Percentiles rank a stretch among this genome's conserved stretches.
Conservation (phyloP, 257 asterid genomes). For the Ocimum tenuiflorum region DNA sequence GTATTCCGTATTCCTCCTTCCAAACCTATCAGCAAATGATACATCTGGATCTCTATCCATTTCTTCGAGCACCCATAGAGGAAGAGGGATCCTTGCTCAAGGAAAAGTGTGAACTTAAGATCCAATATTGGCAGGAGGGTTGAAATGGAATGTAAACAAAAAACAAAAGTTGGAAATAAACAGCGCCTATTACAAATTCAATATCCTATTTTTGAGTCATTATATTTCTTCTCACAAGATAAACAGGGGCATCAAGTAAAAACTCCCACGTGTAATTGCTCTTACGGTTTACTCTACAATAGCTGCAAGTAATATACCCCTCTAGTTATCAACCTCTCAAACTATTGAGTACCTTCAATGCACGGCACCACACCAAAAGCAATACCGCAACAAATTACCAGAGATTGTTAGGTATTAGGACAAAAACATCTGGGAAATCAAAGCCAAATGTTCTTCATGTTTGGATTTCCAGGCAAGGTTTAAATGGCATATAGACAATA, state of each 20-base stretch:
- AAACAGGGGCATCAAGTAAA: not conserved
- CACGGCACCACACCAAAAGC: not conserved
- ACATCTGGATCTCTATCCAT: slow-evolving; percentile 57
- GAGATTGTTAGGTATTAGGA: too few relatives aligned
- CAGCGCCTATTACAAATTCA: not conserved
- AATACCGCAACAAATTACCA: not conserved
- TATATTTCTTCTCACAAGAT: not conserved
- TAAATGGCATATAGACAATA: not conserved
- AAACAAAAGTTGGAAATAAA: not conserved
- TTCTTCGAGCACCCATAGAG: slow-evolving; percentile 69
- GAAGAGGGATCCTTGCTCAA: slow-evolving; percentile 69
- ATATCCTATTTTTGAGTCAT: not conserved
- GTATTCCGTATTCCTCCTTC: slow-evolving; percentile 61
- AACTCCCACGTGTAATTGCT: not conserved
- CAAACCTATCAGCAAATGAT: slow-evolving; percentile 59
- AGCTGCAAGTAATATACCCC: not conserved
- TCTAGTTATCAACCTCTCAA: not conserved
- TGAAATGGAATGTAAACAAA: not conserved
- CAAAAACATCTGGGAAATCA: not conserved
- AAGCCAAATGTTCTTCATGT: not conserved
- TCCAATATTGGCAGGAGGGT: not conserved
- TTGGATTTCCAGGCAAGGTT: not conserved
- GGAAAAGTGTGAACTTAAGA: slow-evolving; percentile 26
- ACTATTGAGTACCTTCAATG: not conserved
- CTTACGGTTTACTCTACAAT: too few relatives aligned